Evolutionary conservation across 257 asterid genomes (phyloP), one percentile per base, ranked within the genome.

Genomic region (Ajuga chamaepitys): DNA sequence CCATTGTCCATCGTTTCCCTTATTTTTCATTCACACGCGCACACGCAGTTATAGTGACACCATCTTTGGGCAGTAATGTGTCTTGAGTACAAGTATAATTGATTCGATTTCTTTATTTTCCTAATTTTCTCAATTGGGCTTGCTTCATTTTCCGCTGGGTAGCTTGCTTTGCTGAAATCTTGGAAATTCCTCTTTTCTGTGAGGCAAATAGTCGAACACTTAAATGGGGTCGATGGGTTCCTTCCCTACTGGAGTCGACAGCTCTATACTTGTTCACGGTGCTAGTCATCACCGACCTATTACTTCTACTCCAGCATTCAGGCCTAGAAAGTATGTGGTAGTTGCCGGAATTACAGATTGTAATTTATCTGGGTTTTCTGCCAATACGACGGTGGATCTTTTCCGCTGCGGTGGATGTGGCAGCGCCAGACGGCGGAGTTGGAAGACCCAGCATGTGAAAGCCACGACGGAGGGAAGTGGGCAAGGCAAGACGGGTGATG

Each of bases 141-240:
- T 34, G 40, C 51, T 62, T 38, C 57, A 51, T 9, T 52, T 52
- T 42, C 48, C 44, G n/a, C 55, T 47, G 53, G 26, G 16, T 48
- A 34, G 61, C 54, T 60, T 22, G 6, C 9, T 16, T 64, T 26
- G 46, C 56, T 34, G 55, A 62, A 62, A 64, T 74, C 77, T 65
- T 71, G 73, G n/a, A 53, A 21, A 32, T 7, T 12, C 26, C 9
- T 20, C 5, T n/a, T 47, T 68, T 44, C 70, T 12, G 12, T 44
- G 71, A 30, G 74, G 67, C 75, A 76, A 45, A 47, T 46, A 30
- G 61, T 71, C 83, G 69, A 79, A 67, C 86, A 38, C 45, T 58
- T 73, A 0, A 41, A 83, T 81, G 87, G 85, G 85, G 67, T 78
- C 88, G 8, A 80, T 77, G 79, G 88, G 83, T 56, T 77, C 85